Conservation (phyloP, 768 basidiomycete species). For the Asterophora parasitica region DNA sequence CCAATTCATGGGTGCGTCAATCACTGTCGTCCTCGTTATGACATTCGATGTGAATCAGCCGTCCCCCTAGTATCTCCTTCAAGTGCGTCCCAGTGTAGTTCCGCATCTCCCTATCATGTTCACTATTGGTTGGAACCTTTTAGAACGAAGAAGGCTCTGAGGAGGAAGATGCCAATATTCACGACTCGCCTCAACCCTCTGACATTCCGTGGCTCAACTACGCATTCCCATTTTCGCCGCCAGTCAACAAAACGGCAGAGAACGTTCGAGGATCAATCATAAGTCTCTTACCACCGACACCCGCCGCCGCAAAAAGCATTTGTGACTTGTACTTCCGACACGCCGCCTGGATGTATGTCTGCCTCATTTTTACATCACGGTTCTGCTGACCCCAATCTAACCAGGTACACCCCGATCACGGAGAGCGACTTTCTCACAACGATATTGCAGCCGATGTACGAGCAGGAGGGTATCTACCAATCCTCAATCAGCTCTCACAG, state of each 20-base stretch:
- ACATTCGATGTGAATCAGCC: constrained; percentile 13
- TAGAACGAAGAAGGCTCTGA: constrained; percentile 59
- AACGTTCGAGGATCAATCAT: constrained; percentile 41
- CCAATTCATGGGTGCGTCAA: constrained; percentile 59
- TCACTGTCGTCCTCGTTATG: constrained; percentile 4
- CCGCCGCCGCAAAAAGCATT: constrained; percentile 32
- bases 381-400: constrained; percentile 1
- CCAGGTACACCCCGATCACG: constrained; percentile 64
- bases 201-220: constrained; percentile 58
- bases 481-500: constrained; percentile 45
- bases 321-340: constrained; percentile 57
- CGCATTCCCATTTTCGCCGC: constrained; percentile 53
- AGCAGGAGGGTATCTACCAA: constrained; percentile 31
- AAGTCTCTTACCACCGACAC: constrained; percentile 38
- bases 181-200: constrained; percentile 38
- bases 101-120: background rate
- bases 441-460: constrained; percentile 51
- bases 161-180: constrained; percentile 40
- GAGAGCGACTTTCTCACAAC: constrained; percentile 50
- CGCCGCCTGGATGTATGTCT: constrained; percentile 65
- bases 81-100: constrained; percentile 35
- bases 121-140: background rate
- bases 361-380: constrained; percentile 2
- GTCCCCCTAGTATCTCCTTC: constrained; percentile 51
- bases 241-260: constrained; percentile 38